These are phyloP conservation scores for Aspergillus intermedius DNA, from an alignment of 2,329 filamentous ascomycete species.

Conservation along the genomic window DNA sequence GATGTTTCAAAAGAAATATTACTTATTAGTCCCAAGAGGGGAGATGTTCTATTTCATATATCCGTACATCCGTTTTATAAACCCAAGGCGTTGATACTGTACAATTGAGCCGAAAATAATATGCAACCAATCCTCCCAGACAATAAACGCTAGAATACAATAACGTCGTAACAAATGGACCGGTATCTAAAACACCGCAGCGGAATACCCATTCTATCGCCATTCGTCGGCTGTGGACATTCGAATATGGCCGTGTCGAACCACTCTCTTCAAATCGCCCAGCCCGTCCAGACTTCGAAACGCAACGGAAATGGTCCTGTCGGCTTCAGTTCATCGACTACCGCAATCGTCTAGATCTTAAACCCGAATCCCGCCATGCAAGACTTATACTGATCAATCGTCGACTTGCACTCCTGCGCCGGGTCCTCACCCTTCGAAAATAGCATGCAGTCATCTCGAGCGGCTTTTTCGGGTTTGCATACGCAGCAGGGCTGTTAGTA, in stretches of 20 bases:
- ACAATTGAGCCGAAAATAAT: neutral
- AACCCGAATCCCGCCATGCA: slow-evolving; percentile 96
- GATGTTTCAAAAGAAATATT: neutral
- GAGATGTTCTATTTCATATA: slow-evolving; percentile 12
- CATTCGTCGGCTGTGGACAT: too few species aligned
- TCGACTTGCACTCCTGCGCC: slow-evolving; percentile 67
- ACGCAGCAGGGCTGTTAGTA: slow-evolving; percentile 79
- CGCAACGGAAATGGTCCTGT: too few species aligned
- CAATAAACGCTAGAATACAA: slow-evolving; percentile 19
- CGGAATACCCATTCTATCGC: too few species aligned
- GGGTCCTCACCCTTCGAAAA: slow-evolving; percentile 83
- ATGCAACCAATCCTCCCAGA: slow-evolving; percentile 11
- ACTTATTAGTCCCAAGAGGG: slow-evolving; percentile 4
- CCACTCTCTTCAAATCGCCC: too few species aligned
- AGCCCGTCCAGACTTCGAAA: too few species aligned
- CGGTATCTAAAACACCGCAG: neutral
- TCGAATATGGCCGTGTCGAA: too few species aligned
- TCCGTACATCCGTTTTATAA: neutral
- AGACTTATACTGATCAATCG: slow-evolving; percentile 76
- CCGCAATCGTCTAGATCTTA: slow-evolving; percentile 42
- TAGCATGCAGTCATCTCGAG: slow-evolving; percentile 97
- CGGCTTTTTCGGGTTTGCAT: slow-evolving; percentile 89
- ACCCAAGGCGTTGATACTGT: slow-evolving; percentile 3
- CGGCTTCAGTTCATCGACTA: too few species aligned
- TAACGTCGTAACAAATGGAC: neutral